Percentiles rank a stretch among this genome's conserved stretches.
Conservation (phyloP, 1,139 yeast species). For the Candida sanyaensis region DNA sequence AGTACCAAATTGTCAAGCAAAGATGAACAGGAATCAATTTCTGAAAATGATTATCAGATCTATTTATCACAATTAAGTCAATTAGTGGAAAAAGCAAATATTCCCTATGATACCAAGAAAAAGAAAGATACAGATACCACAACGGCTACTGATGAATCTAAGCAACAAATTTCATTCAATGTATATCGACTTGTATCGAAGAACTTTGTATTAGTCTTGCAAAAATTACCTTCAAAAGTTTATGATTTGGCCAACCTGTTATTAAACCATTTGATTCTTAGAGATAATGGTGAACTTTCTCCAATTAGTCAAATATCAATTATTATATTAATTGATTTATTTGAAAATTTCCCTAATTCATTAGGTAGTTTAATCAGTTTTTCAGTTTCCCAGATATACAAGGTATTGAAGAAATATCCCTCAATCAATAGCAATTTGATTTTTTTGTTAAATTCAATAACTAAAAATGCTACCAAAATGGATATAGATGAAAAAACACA, state of each 20-base stretch:
- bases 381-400: slow-evolving; percentile 39
- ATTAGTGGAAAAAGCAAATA: slow-evolving; percentile 21
- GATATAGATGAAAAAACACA: slow-evolving; percentile 47
- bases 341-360: slow-evolving; percentile 40
- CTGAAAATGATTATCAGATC: slow-evolving; percentile 18
- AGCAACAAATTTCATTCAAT: slow-evolving; percentile 21
- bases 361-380: slow-evolving; percentile 39
- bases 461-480: slow-evolving; percentile 38
- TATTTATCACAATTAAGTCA: slow-evolving; percentile 19
- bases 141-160: neutral
- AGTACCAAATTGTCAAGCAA: slow-evolving; percentile 21
- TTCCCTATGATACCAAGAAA: slow-evolving; percentile 15
- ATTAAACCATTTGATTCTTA: slow-evolving; percentile 27
- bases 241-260: slow-evolving; percentile 43
- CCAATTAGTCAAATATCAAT: slow-evolving; percentile 27
- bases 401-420: slow-evolving; percentile 40
- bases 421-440: slow-evolving; percentile 29
- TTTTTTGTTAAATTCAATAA: slow-evolving; percentile 33
- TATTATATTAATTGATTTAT: slow-evolving; percentile 38
- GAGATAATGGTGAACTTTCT: slow-evolving; percentile 22
- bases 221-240: slow-evolving; percentile 35
- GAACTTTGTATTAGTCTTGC: slow-evolving; percentile 29
- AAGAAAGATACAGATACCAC: slow-evolving; percentile 12
- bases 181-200: slow-evolving; percentile 33
- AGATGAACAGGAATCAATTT: slow-evolving; percentile 8